Base-by-base conservation (phyloP, 1,284 basidiomycete genomes). In the Tremellales sp. region DNA sequence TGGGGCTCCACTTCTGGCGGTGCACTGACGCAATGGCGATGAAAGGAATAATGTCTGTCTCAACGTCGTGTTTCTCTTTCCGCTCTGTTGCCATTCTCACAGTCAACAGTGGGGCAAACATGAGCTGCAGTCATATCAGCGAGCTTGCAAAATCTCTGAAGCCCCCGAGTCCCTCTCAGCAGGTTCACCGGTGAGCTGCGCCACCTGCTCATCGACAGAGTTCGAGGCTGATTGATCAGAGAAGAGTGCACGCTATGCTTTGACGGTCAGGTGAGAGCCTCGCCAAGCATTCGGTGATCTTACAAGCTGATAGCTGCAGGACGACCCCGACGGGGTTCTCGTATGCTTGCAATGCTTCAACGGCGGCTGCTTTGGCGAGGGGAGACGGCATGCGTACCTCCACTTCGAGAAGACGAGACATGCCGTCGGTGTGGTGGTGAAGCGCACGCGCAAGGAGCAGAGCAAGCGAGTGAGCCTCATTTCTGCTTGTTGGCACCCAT, bases 341-440 rank as follows among this genome's bases (percentile, higher is more conserved):
- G 87, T 97, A 43, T 98, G 94, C 71, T 77, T 98, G 48, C 72
- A 74, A 22, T 98, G 96, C 76, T 98, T 94, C 79, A 97, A 96
- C 61, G 93, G 93, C 12, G 88, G 84, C 5, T 96, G 92, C 65
- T 73, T 85, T 3, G 58, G 57, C 17, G 78, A 80, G 64, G 65
- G 73, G 2, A 75, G 80, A 41, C 77, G 83, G 46, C 91, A 94
- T 67, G 85, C 87, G 1, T 77, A 76, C 11, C 81, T 81, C 0
- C 92, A 96, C 70, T 78, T 77, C 33, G 73, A 81, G 54, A 85
- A 84, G 76, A 81, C 82, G 0, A 82, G 82, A 0, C 94, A 98
- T 68, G 58, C 77, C 0, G 82, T 92, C 57, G 84, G 86, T 0
- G 75, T 97, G 47, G 94, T 96, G 57, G 78, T 97, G 36, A 85